These are phyloP conservation scores for Coriolopsis trogii DNA, from an alignment of 1,284 basidiomycete species.

Conservation along the genomic window DNA sequence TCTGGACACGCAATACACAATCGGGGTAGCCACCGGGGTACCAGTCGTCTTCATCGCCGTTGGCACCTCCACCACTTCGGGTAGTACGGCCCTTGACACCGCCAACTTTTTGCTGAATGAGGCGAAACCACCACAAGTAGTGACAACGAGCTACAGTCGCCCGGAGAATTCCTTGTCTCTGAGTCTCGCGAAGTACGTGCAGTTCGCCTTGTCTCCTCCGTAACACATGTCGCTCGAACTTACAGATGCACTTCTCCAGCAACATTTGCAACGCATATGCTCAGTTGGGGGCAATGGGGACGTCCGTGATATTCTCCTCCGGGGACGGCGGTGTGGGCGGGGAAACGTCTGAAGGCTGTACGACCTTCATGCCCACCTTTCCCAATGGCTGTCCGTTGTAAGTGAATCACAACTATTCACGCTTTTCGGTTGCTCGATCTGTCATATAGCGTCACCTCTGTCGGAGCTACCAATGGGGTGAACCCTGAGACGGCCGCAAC, in stretches of 20 bases:
- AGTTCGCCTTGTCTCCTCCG: too few species aligned
- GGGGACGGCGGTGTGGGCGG: slow-evolving; percentile 68
- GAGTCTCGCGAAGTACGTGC: too few species aligned
- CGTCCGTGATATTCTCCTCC: slow-evolving; percentile 59
- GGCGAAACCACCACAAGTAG: too few species aligned
- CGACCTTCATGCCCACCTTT: slow-evolving; percentile 66
- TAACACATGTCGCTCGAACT: too few species aligned
- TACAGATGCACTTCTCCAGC: slow-evolving; percentile 32
- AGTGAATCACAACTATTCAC: slow-evolving; percentile 24
- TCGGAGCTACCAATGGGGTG: slow-evolving; percentile 52
- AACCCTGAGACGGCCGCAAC: slow-evolving; percentile 50
- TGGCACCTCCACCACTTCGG: too few species aligned
- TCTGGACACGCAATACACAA: too few species aligned
- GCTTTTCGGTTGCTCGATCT: too few species aligned
- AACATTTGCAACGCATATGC: slow-evolving; percentile 59
- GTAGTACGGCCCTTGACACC: too few species aligned
- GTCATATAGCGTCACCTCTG: slow-evolving; percentile 50
- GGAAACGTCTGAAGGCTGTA: slow-evolving; percentile 47
- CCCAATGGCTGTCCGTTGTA: slow-evolving; percentile 61
- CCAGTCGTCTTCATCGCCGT: too few species aligned
- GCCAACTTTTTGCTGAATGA: too few species aligned
- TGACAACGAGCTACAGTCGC: slow-evolving; percentile 37
- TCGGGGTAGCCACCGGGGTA: neutral
- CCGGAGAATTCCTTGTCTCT: slow-evolving; percentile 18
- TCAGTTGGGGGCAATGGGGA: slow-evolving; percentile 63